Evolutionary conservation across 148 eudicot species (phyloP).

Genomic region (Camellia sinensis): DNA sequence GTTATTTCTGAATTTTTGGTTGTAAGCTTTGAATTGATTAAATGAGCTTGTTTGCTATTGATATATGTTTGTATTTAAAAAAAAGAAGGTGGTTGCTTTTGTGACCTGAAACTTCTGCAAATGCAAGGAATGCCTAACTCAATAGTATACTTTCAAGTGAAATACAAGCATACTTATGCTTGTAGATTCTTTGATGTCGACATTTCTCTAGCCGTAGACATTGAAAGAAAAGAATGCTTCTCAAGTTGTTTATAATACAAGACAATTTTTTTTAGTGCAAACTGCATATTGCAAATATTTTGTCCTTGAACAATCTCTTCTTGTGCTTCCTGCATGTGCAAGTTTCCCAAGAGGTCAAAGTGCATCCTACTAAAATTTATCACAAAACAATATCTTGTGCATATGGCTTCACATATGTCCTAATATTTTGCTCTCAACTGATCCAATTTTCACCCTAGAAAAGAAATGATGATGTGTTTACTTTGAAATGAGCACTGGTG

Average conservation of each 20-base stretch:
- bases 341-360: not conserved
- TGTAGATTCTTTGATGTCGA: not conserved
- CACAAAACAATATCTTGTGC: no score
- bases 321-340: not conserved
- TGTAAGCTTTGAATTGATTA: conserved; percentile 1
- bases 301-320: not conserved
- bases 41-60: not conserved
- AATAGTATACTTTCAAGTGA: not conserved
- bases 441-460: not conserved
- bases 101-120: not conserved
- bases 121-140: not conserved
- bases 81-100: not conserved
- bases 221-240: not conserved
- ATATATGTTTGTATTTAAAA: not conserved
- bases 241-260: not conserved
- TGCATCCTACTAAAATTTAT: not conserved
- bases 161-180: not conserved
- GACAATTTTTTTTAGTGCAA: not conserved
- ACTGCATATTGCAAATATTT: not conserved
- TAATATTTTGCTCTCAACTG: not conserved
- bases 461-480: no score
- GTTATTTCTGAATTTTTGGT: not conserved
- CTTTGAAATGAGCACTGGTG: no score
- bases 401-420: no score
- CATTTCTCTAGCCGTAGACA: not conserved